These are phyloP conservation scores for Macrolepiota albuminosa DNA, from an alignment of 768 basidiomycete species.

Conservation along the genomic window DNA sequence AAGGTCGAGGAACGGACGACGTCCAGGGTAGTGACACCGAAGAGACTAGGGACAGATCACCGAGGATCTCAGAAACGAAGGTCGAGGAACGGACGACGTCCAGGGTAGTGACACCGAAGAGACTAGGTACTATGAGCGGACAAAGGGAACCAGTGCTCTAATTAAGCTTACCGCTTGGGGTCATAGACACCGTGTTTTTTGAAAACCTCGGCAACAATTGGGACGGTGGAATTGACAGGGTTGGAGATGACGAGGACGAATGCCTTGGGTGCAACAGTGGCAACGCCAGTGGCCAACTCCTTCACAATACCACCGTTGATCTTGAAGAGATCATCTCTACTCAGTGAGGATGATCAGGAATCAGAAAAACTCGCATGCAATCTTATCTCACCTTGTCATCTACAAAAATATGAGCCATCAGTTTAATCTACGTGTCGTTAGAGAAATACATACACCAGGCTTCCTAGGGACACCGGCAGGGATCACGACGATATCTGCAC, in stretches of 20 bases:
- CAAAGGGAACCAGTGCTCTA: not conserved
- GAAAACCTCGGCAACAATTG: constrained; percentile 92
- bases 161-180: constrained; percentile 68
- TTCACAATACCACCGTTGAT: constrained; percentile 98
- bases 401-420: constrained; percentile 18
- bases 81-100: constrained; percentile 98
- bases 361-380: not conserved
- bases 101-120: constrained; percentile 97
- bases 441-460: constrained; percentile 63
- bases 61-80: constrained; percentile 82
- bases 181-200: constrained; percentile 91
- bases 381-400: constrained; percentile 47
- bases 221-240: constrained; percentile 99
- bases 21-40: constrained; percentile 97
- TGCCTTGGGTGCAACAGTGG: constrained; percentile 80
- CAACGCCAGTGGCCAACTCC: constrained; percentile 88
- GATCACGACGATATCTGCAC: constrained; percentile 89
- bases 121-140: constrained; percentile 33
- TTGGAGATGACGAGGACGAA: constrained; percentile 97
- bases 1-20: constrained; percentile 98
- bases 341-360: constrained; percentile 13
- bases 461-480: constrained; percentile 97
- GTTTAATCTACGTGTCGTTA: constrained; percentile 4
- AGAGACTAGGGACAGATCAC: constrained; percentile 80
- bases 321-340: constrained; percentile 95